Evolutionary conservation across 164 flowering plant genomes (phyloP).

Genomic region (Berberis vulgaris): DNA sequence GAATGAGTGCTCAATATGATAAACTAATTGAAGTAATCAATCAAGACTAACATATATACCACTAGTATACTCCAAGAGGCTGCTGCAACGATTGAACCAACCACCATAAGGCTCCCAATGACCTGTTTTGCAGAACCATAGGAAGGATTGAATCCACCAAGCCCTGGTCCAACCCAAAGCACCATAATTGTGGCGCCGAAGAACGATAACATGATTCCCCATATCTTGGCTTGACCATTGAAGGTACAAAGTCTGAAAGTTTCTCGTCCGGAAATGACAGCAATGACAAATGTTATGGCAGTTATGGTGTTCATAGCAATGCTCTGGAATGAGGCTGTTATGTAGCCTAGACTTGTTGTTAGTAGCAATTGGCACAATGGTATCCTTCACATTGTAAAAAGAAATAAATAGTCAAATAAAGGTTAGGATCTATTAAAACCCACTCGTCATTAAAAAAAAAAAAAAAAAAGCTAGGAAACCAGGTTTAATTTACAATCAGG

Average conservation of each 20-base stretch:
- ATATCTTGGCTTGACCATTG: slow-evolving; percentile 8
- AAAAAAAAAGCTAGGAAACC: background rate
- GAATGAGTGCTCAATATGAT: no score
- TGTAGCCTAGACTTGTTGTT: slow-evolving; percentile 6
- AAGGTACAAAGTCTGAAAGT: background rate
- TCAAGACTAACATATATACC: background rate
- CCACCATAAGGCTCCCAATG: slow-evolving; percentile 1
- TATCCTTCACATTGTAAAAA: slow-evolving; percentile 1
- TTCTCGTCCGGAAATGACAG: slow-evolving; percentile 7
- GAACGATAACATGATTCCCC: slow-evolving; percentile 6
- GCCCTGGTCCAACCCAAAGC: slow-evolving; percentile 8
- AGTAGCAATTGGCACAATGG: slow-evolving; percentile 4
- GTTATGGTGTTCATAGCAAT: background rate
- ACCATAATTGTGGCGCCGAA: slow-evolving; percentile 4
- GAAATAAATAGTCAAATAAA: no score
- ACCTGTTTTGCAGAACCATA: background rate
- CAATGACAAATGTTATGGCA: background rate
- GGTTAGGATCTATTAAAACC: no score
- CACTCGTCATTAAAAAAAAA: no score
- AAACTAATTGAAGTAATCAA: background rate
- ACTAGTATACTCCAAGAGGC: slow-evolving; percentile 2
- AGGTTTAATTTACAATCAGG: no score
- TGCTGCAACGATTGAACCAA: background rate
- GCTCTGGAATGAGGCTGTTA: slow-evolving; percentile 5
- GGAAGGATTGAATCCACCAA: background rate